Evolutionary conservation across 176 grass and related monocot genomes (phyloP).

Genomic region (Musa schizocarpa): DNA sequence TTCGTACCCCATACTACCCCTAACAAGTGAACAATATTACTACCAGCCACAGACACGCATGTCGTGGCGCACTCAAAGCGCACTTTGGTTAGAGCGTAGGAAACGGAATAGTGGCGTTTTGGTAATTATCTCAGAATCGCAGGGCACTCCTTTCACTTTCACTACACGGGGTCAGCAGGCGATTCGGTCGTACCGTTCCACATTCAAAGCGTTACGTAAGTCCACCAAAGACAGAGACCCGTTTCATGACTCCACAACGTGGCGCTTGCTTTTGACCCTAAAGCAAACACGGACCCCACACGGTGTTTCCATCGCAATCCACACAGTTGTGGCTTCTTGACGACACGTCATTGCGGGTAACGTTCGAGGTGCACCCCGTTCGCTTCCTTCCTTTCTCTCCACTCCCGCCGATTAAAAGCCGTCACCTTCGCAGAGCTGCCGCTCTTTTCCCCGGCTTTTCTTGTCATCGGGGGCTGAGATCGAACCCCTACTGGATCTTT

Average conservation of each 20-base stretch:
- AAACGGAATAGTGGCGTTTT: too few relatives aligned
- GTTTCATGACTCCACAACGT: background rate
- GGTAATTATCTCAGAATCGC: too few relatives aligned
- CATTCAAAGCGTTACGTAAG: too few relatives aligned
- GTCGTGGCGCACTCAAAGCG: too few relatives aligned
- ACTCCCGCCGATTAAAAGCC: slow-evolving; percentile 13
- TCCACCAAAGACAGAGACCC: background rate
- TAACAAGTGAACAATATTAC: background rate
- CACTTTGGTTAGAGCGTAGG: too few relatives aligned
- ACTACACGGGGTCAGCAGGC: too few relatives aligned
- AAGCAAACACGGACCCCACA: background rate
- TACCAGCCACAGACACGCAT: too few relatives aligned
- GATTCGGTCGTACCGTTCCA: too few relatives aligned
- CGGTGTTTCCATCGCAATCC: background rate
- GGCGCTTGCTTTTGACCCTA: background rate
- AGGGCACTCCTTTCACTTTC: too few relatives aligned
- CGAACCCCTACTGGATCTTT: slow-evolving; percentile 13
- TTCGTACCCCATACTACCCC: background rate
- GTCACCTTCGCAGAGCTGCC: background rate
- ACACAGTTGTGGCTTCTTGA: background rate
- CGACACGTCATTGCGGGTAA: background rate
- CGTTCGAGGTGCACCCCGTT: background rate
- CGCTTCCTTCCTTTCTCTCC: background rate
- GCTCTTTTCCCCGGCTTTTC: slow-evolving; percentile 20
- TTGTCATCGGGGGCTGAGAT: background rate